These are phyloP conservation scores for Tricholoma bakamatsutake DNA, from an alignment of 768 basidiomycete genomes.

Conservation along the genomic window DNA sequence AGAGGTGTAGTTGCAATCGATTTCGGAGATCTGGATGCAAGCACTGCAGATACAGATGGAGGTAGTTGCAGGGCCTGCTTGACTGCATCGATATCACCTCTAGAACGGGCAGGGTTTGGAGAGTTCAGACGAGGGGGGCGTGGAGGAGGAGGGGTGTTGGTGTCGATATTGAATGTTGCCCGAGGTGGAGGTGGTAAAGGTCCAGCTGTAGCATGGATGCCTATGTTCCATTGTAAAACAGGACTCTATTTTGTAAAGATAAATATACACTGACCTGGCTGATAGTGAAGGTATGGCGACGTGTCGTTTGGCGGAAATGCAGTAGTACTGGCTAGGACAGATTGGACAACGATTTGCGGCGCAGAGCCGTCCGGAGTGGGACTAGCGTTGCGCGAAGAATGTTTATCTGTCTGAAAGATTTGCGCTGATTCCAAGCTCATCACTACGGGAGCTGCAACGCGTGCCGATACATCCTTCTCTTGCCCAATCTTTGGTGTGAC, in stretches of 20 bases:
- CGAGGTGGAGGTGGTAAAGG: conserved; percentile 69
- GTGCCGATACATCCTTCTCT: conserved; percentile 49
- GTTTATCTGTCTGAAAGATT: conserved; percentile 7
- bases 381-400: conserved; percentile 18
- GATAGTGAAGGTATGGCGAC: conserved; percentile 51
- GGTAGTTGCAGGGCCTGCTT: conserved; percentile 58
- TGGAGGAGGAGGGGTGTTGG: conserved; percentile 45
- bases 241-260: background rate
- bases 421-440: conserved; percentile 35
- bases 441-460: conserved; percentile 59
- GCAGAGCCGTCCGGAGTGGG: conserved; percentile 20
- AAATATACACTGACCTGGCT: conserved; percentile 42
- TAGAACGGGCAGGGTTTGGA: conserved; percentile 37
- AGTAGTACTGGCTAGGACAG: conserved; percentile 12
- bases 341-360: conserved; percentile 20
- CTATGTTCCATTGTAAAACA: conserved; percentile 20
- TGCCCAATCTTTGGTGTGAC: conserved; percentile 61
- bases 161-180: conserved; percentile 42
- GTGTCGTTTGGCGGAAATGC: conserved; percentile 21
- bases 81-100: conserved; percentile 48
- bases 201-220: conserved; percentile 64
- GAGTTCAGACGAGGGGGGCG: conserved; percentile 60
- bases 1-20: conserved; percentile 1
- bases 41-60: conserved; percentile 42
- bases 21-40: conserved; percentile 22